Conservation (phyloP, 495 filamentous ascomycete species). For the Tuber microsphaerosporum region DNA sequence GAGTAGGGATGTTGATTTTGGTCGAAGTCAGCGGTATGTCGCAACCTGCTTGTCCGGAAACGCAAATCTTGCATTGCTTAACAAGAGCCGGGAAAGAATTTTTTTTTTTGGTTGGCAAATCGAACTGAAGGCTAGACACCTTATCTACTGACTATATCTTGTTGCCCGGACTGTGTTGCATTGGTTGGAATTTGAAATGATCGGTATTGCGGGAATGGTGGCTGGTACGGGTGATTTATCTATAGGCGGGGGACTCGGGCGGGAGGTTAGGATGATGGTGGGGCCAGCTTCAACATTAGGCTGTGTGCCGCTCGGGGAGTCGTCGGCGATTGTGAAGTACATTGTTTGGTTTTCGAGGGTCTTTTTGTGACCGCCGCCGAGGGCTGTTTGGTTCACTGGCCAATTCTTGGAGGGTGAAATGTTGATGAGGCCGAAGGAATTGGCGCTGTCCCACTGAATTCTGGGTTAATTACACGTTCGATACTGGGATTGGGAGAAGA, state of each 20-base stretch:
- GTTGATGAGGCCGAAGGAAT: constrained; percentile 27
- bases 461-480: constrained; percentile 6
- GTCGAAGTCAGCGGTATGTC: no score
- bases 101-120: no score
- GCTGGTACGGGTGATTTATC: constrained; percentile 21
- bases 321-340: constrained; percentile 28
- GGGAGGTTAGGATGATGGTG: constrained; percentile 23
- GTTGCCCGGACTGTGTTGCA: no score
- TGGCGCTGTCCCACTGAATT: constrained; percentile 22
- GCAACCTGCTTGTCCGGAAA: no score
- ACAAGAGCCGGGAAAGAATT: no score
- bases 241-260: background rate
- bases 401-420: constrained; percentile 21
- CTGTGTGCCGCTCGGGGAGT: background rate
- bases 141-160: no score
- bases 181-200: no score
- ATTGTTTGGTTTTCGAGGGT: constrained; percentile 23
- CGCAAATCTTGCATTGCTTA: no score
- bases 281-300: constrained; percentile 18
- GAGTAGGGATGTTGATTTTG: no score
- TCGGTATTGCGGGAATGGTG: no score
- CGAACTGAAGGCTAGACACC: no score
- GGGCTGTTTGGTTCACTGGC: constrained; percentile 35
- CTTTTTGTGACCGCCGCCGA: background rate
- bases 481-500: background rate